Base-by-base conservation (phyloP, 352 stramenopile genomes). In the Pythium aphanidermatum region DNA sequence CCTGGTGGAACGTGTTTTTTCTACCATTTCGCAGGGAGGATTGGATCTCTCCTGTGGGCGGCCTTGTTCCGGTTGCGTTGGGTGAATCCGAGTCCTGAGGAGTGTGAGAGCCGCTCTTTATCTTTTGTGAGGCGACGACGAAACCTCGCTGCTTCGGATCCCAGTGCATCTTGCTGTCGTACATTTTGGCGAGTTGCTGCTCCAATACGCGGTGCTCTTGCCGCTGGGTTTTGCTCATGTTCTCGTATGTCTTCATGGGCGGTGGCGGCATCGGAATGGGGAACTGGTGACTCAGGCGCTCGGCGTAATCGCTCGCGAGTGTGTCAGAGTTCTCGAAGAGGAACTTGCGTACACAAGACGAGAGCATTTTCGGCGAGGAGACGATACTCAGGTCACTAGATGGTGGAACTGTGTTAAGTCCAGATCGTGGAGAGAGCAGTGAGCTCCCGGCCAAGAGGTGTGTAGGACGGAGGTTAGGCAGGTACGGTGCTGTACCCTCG, bases 131-230 rank as follows among this genome's bases (percentile, higher is more conserved):
- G 24, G 30, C 45, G 23, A 75, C 11, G 12, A 62, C 53, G 27
- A 76, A 64, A 10, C 55, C 58, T 29, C 60, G 55, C 28, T 55
- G 61, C 2, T 50, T 35, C 3, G 63, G 34, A 31, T 74, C 58
- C 63, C 63, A 77, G 33, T 72, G 56, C 63, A 74, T 70, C 41
- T 69, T 74, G 30, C 46, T 49, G 14, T 71, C 60, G 43, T 68
- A 65, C 39, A 77, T 38, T 28, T 63, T 53, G 33, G 54, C 55
- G 50, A 76, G 54, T 33, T 76, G 62, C 7, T 61, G 42, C 14
- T 68, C 65, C 13, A 63, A 52, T 6, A 60, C 52, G 30, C 58
- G 56, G n/a, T 58, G 54, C 12, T 56, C 40, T 20, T 61, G 23
- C 29, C 31, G 43, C 16, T 27, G 21, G 8, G 43, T 16, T 20